Conservation (phyloP, 768 basidiomycete species). For the Trametes punicea region DNA sequence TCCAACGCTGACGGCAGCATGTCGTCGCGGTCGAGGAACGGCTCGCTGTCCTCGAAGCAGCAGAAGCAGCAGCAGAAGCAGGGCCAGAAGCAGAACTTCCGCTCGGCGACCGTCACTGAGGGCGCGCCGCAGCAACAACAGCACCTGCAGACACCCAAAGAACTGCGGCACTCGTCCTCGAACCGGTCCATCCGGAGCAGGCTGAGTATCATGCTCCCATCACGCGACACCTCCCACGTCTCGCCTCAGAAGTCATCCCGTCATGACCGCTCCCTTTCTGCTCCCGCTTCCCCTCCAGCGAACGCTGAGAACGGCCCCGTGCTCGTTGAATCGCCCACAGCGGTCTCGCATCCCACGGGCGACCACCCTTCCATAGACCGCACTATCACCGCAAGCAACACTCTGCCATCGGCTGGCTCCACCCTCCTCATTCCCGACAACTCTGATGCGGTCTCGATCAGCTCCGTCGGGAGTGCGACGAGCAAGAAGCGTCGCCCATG, state of each 20-base stretch:
- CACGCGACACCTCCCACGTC: conserved; percentile 11
- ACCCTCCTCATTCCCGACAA: conserved; percentile 23
- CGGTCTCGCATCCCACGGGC: conserved; percentile 6
- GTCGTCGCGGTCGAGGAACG: conserved; percentile 5
- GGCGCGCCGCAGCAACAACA: background rate
- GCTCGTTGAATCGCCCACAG: conserved; percentile 30
- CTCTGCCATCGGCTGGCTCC: conserved; percentile 14
- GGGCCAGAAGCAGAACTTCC: conserved; percentile 14
- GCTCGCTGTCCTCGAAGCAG: conserved; percentile 9
- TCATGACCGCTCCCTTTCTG: conserved; percentile 15
- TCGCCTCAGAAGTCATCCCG: conserved; percentile 14
- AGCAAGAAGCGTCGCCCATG: conserved; percentile 24
- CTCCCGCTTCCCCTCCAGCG: conserved; percentile 1
- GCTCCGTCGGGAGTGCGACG: conserved; percentile 22
- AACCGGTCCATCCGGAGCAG: conserved; percentile 20
- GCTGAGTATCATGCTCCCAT: conserved; percentile 20
- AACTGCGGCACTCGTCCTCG: conserved; percentile 14
- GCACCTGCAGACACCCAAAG: conserved; percentile 14
- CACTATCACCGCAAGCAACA: conserved; percentile 10
- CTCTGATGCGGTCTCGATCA: conserved; percentile 26
- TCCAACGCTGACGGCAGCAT: conserved; percentile 21
- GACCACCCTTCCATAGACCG: conserved; percentile 4
- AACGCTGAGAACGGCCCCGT: conserved; percentile 7
- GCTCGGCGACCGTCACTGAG: conserved; percentile 22
- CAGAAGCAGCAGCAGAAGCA: background rate